These are phyloP conservation scores for Cryptosporidium andersoni DNA, from an alignment of 169 alveolate species.

Conservation along the genomic window DNA sequence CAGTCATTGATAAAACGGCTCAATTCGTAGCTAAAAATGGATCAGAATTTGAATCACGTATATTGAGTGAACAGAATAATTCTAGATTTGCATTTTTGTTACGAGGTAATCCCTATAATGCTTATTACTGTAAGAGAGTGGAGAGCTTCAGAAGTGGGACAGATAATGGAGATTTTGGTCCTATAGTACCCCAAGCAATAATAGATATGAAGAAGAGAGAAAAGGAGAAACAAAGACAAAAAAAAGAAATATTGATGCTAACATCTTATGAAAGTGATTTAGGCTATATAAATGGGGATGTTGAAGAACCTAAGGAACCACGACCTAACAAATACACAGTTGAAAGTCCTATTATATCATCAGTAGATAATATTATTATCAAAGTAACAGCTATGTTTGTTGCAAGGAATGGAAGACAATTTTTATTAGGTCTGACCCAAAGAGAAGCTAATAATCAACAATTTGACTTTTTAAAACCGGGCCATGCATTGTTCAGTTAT, in stretches of 20 bases:
- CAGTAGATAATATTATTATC: conserved; percentile 88
- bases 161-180: conserved; percentile 76
- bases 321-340: conserved; percentile 73
- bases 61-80: conserved; percentile 78
- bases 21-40: conserved; percentile 91
- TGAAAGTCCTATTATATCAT: conserved; percentile 82
- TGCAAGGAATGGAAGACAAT: conserved; percentile 96
- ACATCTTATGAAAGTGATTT: conserved; percentile 61
- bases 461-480: conserved; percentile 95
- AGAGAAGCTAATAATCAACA: conserved; percentile 88
- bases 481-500: conserved; percentile 91
- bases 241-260: conserved; percentile 67
- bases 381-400: conserved; percentile 94
- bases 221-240: conserved; percentile 60
- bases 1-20: conserved; percentile 89
- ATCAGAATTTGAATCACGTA: conserved; percentile 85
- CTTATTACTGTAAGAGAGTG: conserved; percentile 83
- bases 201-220: conserved; percentile 76
- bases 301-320: conserved; percentile 73
- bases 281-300: conserved; percentile 73
- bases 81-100: conserved; percentile 82
- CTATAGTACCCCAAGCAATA: conserved; percentile 76
- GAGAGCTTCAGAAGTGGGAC: conserved; percentile 80
- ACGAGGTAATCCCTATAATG: conserved; percentile 84
- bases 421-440: conserved; percentile 89